phyloP scores from a whole-genome alignment of 164 flowering plant species.

The Pachysandra terminalis region DNA sequence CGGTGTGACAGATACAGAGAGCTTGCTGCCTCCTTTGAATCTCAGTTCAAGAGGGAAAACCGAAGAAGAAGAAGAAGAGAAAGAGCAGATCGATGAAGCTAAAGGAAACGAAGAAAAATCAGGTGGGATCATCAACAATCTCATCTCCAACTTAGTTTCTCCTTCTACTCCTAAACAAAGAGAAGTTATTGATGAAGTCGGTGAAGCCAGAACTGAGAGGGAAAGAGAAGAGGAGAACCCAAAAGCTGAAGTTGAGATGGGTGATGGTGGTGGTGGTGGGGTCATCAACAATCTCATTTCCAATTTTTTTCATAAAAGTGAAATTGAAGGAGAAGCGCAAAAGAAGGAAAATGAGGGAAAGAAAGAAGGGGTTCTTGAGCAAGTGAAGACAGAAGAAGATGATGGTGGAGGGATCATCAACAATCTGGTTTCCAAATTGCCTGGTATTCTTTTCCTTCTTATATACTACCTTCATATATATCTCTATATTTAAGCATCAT shows the following conservation, averaged over 20 bases:
- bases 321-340: slow-evolving; percentile 1
- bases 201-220: slow-evolving; percentile 10
- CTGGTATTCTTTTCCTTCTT: slow-evolving; percentile 20
- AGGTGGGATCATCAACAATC: slow-evolving; percentile 29
- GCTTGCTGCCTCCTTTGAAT: slow-evolving; percentile 4
- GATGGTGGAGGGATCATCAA: slow-evolving; percentile 26
- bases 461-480: neutral
- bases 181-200: slow-evolving; percentile 4
- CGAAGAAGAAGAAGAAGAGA: neutral
- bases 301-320: slow-evolving; percentile 26
- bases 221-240: neutral
- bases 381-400: slow-evolving; percentile 11
- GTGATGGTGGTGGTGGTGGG: slow-evolving; percentile 29
- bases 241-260: slow-evolving; percentile 1
- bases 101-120: slow-evolving; percentile 9
- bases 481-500: too few relatives aligned
- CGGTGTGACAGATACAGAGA: slow-evolving; percentile 19
- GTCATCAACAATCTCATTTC: slow-evolving; percentile 27
- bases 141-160: slow-evolving; percentile 35
- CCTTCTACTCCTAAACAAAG: slow-evolving; percentile 19
- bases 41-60: neutral
- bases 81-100: neutral
- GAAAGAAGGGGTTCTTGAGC: neutral
- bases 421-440: slow-evolving; percentile 35
- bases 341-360: slow-evolving; percentile 2